Base-by-base conservation (phyloP, 225 moss, liverwort and hornwort species). In the Rhytidiadelphus loreus region DNA sequence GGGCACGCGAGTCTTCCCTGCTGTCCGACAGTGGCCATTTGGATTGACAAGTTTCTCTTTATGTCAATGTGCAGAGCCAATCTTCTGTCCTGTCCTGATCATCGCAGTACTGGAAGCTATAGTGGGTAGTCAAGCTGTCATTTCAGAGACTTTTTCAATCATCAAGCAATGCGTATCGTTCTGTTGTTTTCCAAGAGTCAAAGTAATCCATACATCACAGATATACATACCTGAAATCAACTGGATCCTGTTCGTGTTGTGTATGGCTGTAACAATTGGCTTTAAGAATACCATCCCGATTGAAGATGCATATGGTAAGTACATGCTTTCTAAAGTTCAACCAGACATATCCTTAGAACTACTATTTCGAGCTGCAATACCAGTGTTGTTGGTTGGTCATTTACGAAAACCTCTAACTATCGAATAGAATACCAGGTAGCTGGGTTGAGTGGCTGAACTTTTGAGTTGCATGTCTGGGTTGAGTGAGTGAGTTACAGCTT, bases 111-210 rank as follows among this genome's bases (percentile, higher is more conserved):
- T 96, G 9, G 97, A 95, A 83, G 94, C 97, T 15, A 82, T 95
- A 50, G 96, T 97, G 79, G 97, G 94, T 65, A 97, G 97, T 71
- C 97, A 97, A 88, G 96, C 96, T 56, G 91, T 95, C 25, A 97
- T 97, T 59, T 95, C 96, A 15, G 96, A 96, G 32, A 95, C 96
- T 25, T 96, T 94, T 84, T 97, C 96, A 29, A 96, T 95, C 65
- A 85, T 97, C 52, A 96, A 94, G 87, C 96, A 97, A 83, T 94
- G 94, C 68, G 89, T 90, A 55, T 90, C 94, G 32, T 91, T 96
- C 10, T 93, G 91, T 80, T 97, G 96, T 86, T 96, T 97, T 87
- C 97, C 97, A 8, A 90, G 96, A 22, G 96, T 96, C 87, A 96
- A 96, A 92, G 89, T 97, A 74, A 85, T 95, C 52, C 96, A 97